These are phyloP conservation scores for Lachancea sp. DNA, from an alignment of 805 yeast genomes.

Conservation along the genomic window DNA sequence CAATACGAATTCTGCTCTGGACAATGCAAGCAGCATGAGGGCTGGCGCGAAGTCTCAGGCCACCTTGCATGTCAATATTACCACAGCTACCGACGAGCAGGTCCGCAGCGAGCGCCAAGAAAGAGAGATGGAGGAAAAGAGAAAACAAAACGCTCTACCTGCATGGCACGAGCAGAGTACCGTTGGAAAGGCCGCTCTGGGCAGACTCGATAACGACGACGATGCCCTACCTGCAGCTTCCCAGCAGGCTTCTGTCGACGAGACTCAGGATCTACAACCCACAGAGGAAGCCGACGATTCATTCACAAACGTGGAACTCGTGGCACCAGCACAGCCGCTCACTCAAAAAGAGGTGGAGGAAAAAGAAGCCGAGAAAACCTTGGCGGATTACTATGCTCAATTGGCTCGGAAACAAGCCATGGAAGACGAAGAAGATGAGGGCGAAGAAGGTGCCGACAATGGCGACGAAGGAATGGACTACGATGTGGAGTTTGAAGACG, in stretches of 20 bases:
- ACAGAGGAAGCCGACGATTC: constrained; percentile 7
- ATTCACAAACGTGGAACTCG: constrained; percentile 2
- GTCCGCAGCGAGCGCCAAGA: constrained; percentile 58
- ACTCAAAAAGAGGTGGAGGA: constrained; percentile 43
- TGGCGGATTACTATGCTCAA: constrained; percentile 70
- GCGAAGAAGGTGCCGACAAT: constrained; percentile 38
- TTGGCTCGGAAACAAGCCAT: constrained; percentile 62
- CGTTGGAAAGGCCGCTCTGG: constrained; percentile 62
- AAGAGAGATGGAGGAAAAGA: constrained; percentile 59
- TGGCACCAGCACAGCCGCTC: constrained; percentile 10
- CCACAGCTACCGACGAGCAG: constrained; percentile 79
- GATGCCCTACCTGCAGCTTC: constrained; percentile 21
- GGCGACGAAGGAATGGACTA: constrained; percentile 38
- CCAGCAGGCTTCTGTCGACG: constrained; percentile 9
- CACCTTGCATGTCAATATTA: constrained; percentile 80
- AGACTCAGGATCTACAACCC: constrained; percentile 17
- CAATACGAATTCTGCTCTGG: constrained; percentile 29
- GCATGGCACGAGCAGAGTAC: constrained; percentile 94
- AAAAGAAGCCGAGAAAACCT: constrained; percentile 63
- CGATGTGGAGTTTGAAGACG: constrained; percentile 15
- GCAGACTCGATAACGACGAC: constrained; percentile 49
- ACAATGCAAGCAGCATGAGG: constrained; percentile 38
- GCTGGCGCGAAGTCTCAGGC: constrained; percentile 69
- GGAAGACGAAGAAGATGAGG: constrained; percentile 55
- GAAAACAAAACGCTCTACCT: constrained; percentile 91